Evolutionary conservation across 169 alveolate genomes (phyloP), one percentile per base, ranked within the genome.

Genomic region (Eimeria praecox): DNA sequence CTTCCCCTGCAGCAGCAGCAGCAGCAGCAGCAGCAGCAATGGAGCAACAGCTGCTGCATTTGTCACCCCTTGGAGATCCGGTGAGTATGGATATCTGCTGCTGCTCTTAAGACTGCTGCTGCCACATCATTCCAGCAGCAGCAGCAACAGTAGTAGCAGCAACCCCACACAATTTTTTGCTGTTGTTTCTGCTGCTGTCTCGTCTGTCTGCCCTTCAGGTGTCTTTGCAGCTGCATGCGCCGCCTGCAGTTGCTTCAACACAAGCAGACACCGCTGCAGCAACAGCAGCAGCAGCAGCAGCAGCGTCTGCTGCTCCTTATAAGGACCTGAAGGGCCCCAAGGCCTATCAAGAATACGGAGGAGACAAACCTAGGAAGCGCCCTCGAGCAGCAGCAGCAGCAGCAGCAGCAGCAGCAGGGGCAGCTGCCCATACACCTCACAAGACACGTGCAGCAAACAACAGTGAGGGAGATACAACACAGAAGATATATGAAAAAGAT

Each of bases 111-210:
- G 44, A 27, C 4, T 10, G 18, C 80, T 14, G 80, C 40, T 27
- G 44, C 44, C 38, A 20, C 44, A 14, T 4, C 80, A 40, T n/a
- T 44, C 44, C 5, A 6, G 80, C 80, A 69, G 42, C 80, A 69
- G 80, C 80, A 69, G 80, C 80, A 69, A 24, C 18, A 12, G 46
- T 20, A 69, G 80, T 44, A 69, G 80, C 80, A n/a, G 80, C 80
- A n/a, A 44, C 80, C 18, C 44, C 46, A n/a, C 44, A n/a, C n/a
- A n/a, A n/a, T 10, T 24, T 44, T n/a, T 56, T 56, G 27, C 4
- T 8, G 14, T 18, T 56, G 66, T 56, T 56, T 56, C n/a, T 56
- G 66, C 27, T 16, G 27, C 56, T 64, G 75, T 27, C 40, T 30
- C 75, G 14, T 64, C 35, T 64, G 75, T 69, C 27, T 69, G 80